Base-by-base conservation (phyloP, 108 stramenopile genomes). In the Pseudonitzschia delicatissima region DNA sequence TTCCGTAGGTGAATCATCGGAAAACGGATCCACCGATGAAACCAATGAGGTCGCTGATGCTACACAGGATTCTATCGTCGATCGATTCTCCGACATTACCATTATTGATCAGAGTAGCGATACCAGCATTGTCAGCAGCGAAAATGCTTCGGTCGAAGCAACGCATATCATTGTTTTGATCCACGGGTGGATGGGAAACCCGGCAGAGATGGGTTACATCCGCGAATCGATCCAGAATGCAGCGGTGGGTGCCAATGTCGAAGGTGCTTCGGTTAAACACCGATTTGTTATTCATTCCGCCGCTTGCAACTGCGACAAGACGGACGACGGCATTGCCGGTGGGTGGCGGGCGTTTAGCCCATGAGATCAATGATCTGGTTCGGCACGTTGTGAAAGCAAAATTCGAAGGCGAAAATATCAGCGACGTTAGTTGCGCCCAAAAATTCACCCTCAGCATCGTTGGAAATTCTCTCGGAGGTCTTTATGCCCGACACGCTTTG, bases 161-260 rank as follows among this genome's bases (percentile, higher is more conserved):
- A 42, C 39, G 20, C 93, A 94, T 65, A 76, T 90, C 52, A 73
- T 91, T 28, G 78, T 94, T 27, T 62, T 94, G 31, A 81, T 94
- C 8, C 93, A 94, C 70, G 93, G 93, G 26, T 86, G 83, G 82
- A 61, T 90, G 60, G 92, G 92, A 6, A 91, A 89, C 66, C 80
- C 85, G n/a, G 28, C 62, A 57, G 92, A 94, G 75, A 77, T 91
- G 83, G 76, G 60, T 8, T 88, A 82, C 64, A 62, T 94, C 25
- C 63, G 79, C 20, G 59, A 76, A 33, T 60, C 82, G 7, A 71
- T 58, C 4, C 35, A 62, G 25, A 66, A 64, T 6, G 42, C 64
- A 32, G 37, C 49, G 18, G 39, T 5, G 20, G 52, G 12, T 21
- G 35, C 63, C 20, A 20, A 36, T 1, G 21, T 5, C 11, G 37